Evolutionary conservation across 257 asterid genomes (phyloP).

Genomic region (Primulina eburnea): DNA sequence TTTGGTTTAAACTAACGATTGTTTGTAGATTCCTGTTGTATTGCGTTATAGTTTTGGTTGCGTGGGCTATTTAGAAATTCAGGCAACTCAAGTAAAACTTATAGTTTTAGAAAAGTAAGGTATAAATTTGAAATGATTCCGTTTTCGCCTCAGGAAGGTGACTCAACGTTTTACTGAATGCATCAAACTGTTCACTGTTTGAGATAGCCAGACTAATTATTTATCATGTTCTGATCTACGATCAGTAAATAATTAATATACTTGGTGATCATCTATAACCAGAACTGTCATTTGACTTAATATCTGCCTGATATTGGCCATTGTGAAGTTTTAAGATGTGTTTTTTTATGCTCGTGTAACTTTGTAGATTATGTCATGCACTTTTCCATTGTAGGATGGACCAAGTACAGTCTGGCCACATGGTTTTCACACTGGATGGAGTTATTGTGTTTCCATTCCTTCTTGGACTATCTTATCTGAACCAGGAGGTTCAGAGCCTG

Average conservation of each 20-base stretch:
- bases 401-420: constrained; percentile 61
- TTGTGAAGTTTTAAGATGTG: neutral
- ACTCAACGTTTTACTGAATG: constrained; percentile 1
- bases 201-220: constrained; percentile 7
- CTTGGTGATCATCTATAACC: neutral
- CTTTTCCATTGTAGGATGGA: constrained; percentile 52
- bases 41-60: neutral
- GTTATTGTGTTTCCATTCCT: constrained; percentile 68
- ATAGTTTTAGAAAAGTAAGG: constrained; percentile 3
- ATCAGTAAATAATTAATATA: constrained; percentile 2
- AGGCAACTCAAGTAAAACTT: neutral
- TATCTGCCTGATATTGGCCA: constrained; percentile 1
- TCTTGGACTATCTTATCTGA: constrained; percentile 56
- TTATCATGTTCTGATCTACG: neutral
- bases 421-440: constrained; percentile 68
- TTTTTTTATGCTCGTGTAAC: neutral
- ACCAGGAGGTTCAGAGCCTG: constrained; percentile 49
- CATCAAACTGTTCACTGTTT: neutral
- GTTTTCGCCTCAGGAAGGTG: constrained; percentile 1
- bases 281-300: constrained; percentile 5
- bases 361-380: constrained; percentile 5
- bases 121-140: constrained; percentile 3
- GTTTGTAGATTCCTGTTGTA: neutral
- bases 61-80: neutral
- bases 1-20: neutral